Percentiles rank a stretch among this genome's conserved stretches.
Conservation (phyloP, 2,329 filamentous ascomycete genomes). For the Chrysoporthe austroafricana region DNA sequence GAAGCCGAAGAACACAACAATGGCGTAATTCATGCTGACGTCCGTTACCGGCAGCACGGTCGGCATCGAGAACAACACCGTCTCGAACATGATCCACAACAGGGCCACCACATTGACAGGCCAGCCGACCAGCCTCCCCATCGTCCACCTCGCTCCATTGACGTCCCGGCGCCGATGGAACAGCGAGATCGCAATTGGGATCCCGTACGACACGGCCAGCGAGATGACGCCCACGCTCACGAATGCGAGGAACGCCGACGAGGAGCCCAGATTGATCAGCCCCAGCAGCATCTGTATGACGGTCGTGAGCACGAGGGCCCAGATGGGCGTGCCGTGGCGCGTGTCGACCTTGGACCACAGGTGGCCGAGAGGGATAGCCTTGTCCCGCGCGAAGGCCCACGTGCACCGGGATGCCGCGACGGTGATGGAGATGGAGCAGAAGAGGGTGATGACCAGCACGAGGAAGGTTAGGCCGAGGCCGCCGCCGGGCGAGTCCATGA, state of each 20-base stretch:
- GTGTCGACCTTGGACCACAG: slow-evolving; percentile 57
- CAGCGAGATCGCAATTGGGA: slow-evolving; percentile 58
- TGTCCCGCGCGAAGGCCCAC: slow-evolving; percentile 66
- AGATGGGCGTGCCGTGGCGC: slow-evolving; percentile 57
- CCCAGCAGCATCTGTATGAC: slow-evolving; percentile 57
- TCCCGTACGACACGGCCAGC: slow-evolving; percentile 58
- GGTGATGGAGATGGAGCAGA: slow-evolving; percentile 68
- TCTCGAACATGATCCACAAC: slow-evolving; percentile 55
- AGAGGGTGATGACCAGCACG: slow-evolving; percentile 58
- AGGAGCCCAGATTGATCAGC: slow-evolving; percentile 60
- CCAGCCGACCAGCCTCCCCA: slow-evolving; percentile 47
- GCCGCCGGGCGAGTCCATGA: slow-evolving; percentile 54
- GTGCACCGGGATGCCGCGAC: slow-evolving; percentile 70
- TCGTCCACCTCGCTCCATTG: slow-evolving; percentile 51
- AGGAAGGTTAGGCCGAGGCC: slow-evolving; percentile 56
- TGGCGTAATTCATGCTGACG: slow-evolving; percentile 59
- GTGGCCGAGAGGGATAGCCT: slow-evolving; percentile 55
- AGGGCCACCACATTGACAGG: slow-evolving; percentile 51
- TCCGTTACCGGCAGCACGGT: slow-evolving; percentile 50
- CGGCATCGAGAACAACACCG: slow-evolving; percentile 60
- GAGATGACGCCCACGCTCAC: slow-evolving; percentile 59
- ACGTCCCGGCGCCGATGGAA: slow-evolving; percentile 51
- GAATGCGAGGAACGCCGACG: slow-evolving; percentile 62
- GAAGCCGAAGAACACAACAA: slow-evolving; percentile 60
- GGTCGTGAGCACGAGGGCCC: slow-evolving; percentile 59